Conservation (phyloP, 2,329 filamentous ascomycete genomes). For the Penicillium sp. region DNA sequence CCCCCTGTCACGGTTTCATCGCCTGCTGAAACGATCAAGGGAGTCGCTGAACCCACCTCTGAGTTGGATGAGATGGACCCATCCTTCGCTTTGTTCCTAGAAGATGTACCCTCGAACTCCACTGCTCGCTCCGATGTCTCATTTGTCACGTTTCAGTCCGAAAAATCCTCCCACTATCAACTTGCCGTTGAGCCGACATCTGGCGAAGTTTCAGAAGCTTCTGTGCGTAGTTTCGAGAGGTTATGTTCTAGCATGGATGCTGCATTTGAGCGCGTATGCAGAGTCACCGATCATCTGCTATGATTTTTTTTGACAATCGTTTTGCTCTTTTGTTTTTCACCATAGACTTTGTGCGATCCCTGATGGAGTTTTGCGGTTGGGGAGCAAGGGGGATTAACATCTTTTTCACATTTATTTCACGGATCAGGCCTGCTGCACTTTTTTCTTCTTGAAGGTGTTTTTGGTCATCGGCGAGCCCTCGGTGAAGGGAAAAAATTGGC, state of each 20-base stretch:
- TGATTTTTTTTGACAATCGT: conserved; percentile 17
- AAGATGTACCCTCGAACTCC: conserved; percentile 42
- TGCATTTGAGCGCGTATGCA: conserved; percentile 39
- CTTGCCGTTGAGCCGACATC: conserved; percentile 52
- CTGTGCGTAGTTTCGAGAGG: conserved; percentile 31
- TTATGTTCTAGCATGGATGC: conserved; percentile 40
- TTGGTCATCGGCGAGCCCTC: background rate
- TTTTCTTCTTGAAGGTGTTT: background rate
- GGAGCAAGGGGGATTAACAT: background rate
- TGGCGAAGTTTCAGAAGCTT: conserved; percentile 21
- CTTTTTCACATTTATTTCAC: background rate
- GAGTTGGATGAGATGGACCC: conserved; percentile 54
- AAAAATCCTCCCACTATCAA: conserved; percentile 63
- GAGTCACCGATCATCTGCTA: conserved; percentile 36
- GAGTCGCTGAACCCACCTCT: conserved; percentile 28
- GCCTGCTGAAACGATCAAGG: conserved; percentile 12
- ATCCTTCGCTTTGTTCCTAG: conserved; percentile 49
- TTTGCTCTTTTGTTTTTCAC: background rate
- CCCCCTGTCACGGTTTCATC: conserved; percentile 21
- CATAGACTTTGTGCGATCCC: background rate
- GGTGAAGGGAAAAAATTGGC: background rate
- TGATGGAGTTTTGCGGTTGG: background rate
- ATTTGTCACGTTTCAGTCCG: conserved; percentile 54
- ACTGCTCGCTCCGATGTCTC: conserved; percentile 38
- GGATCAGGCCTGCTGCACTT: background rate